Base-by-base conservation (phyloP, 2,329 filamentous ascomycete species). In the Diaporthe australafricana region DNA sequence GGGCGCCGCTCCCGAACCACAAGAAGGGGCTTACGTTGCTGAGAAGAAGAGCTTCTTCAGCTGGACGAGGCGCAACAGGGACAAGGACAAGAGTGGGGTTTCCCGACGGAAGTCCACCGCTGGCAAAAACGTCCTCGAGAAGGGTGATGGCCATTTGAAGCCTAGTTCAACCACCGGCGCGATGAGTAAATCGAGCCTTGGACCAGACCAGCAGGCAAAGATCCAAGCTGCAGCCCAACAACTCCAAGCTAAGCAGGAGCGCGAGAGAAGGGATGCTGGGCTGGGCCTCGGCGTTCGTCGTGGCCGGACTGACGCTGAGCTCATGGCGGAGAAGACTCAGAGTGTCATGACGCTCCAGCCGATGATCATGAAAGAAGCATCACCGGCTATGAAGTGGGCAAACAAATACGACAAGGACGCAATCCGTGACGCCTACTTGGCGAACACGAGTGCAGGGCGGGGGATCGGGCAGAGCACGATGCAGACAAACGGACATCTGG, bases 41-140 rank as follows among this genome's bases (percentile, higher is more conserved):
- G 95, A 98, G 81, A 98, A 98, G 88, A 98, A 98, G 84, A 90
- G 94, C 50, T 94, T 96, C 77, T 98, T 98, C 82, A 94, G 94
- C 79, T 97, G 93, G 84, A 95, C 94, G 16, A 91, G 87, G 75
- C 91, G 92, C 50, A 90, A 89, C 77, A 91, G 87, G 81, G 85
- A 72, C 38, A 63, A 63, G 60, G 60, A 69, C 32, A 73, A 72
- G 72, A 55, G 32, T 50, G 52, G 84, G 2, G 73, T 89, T 11
- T 88, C 87, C 55, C 90, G 95, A 74, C 89, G 92, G 78, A 94
- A 93, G 80, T 94, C 93, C 3, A 89, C 88, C 2, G 38, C 30
- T 32, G 87, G 88, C 25, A 94, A 93, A 78, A 87, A 90, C 57
- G 83, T 84, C 2, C 79, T 85, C n/a, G 85, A 87, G 7, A 84